Conservation (phyloP, 345 rosid genomes). For the Noccaea caerulescens region DNA sequence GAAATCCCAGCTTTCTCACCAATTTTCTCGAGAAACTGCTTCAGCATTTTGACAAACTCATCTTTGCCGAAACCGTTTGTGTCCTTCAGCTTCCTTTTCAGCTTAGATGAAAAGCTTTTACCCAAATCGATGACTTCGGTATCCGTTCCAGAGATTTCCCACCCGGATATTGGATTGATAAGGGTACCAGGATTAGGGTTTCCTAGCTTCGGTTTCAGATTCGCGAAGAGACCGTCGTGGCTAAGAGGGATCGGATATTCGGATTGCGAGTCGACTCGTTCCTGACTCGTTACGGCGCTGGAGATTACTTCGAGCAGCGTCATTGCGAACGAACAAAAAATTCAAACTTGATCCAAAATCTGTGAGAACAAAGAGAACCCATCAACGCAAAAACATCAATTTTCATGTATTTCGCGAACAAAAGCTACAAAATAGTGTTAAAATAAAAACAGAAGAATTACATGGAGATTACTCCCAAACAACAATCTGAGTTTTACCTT, state of each 20-base stretch:
- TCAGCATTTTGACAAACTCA: conserved; percentile 55
- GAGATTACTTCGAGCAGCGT: conserved; percentile 69
- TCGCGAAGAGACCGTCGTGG: conserved; percentile 54
- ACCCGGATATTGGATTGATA: conserved; percentile 59
- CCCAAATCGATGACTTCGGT: conserved; percentile 50
- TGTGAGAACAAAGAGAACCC: conserved; percentile 32
- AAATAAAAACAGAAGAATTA: not conserved
- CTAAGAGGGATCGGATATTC: conserved; percentile 66
- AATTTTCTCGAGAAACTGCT: conserved; percentile 61
- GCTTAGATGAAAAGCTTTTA: conserved; percentile 56
- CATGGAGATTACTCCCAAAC: conserved; percentile 4
- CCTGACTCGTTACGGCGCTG: conserved; percentile 51
- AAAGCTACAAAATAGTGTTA: not conserved
- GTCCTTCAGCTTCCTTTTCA: conserved; percentile 64
- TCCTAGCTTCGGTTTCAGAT: conserved; percentile 66
- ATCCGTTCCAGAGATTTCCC: conserved; percentile 63
- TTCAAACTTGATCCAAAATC: conserved; percentile 35
- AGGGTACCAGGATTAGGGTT: conserved; percentile 52
- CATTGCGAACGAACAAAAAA: conserved; percentile 43
- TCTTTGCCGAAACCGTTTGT: conserved; percentile 51
- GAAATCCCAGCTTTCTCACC: conserved; percentile 46
- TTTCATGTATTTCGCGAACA: not conserved
- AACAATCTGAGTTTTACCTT: conserved; percentile 26
- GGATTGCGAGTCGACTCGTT: conserved; percentile 39
- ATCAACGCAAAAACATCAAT: conserved; percentile 22